Base-by-base conservation (phyloP, 2,329 filamentous ascomycete species). In the Diplodia mutila region DNA sequence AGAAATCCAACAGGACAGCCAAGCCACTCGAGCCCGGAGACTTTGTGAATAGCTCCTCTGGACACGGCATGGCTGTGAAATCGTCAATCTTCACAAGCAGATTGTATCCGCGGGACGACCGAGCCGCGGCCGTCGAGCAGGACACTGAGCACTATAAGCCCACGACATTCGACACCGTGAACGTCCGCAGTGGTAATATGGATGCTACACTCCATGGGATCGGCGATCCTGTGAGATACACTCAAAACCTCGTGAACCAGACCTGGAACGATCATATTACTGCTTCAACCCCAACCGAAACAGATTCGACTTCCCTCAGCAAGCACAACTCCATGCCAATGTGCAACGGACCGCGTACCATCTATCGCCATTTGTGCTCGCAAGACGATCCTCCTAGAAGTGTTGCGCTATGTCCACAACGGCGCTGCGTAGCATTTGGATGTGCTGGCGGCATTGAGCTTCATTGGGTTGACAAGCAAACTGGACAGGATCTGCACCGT, bases 361-460 rank as follows among this genome's bases (percentile, higher is more conserved):
- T 81, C 72, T 85, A 83, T 72, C 80, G 82, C 49, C 81, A 85
- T 69, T 73, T 91, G 49, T 89, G 88, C 72, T 86, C 84, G 1
- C 77, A 84, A 46, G 85, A 90, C 65, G 87, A 90, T 69, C 86
- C 86, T 18, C 89, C 89, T 14, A 84, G 86, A n/a, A 89, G 86
- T 48, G 84, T 90, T 11, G 85, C 88, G 0, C 85, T 91, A 39
- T 90, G 86, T 71, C 88, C 88, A n/a, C 85, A 88, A 67, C 83
- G 86, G 54, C 83, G 84, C 61, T 90, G 87, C 71, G 85, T 90
- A 39, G 88, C 87, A 9, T 91, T 90, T 78, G 89, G 89, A 16
- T 89, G 86, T 70, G 83, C 84, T 14, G 81, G 84, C 8, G 86
- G 88, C 1, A 86, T 90, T 64, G 88, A 90, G 72, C 78, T 90